Evolutionary conservation across 2,329 filamentous ascomycete species (phyloP).

Genomic region (Trichoderma sp.): DNA sequence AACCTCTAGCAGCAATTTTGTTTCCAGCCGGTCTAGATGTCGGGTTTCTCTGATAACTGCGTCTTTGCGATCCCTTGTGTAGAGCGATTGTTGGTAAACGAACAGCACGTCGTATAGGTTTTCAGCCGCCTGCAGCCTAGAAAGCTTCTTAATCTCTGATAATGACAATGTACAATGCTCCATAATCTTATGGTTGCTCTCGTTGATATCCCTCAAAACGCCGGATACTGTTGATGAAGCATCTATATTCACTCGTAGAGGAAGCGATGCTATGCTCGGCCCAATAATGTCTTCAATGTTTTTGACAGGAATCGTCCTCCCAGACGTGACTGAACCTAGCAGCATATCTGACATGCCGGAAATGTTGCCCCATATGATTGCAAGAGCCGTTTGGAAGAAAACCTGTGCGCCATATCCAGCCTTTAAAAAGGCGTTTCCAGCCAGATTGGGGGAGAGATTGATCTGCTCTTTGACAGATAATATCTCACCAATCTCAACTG

Average conservation of each 20-base stretch:
- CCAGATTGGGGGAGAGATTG: slow-evolving; percentile 29
- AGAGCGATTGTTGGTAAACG: slow-evolving; percentile 79
- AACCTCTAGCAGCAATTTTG: slow-evolving; percentile 74
- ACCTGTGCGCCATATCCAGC: slow-evolving; percentile 66
- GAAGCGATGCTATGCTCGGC: slow-evolving; percentile 77
- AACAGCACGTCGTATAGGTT: slow-evolving; percentile 77
- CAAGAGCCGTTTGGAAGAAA: slow-evolving; percentile 74
- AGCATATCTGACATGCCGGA: slow-evolving; percentile 67
- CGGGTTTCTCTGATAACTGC: slow-evolving; percentile 57
- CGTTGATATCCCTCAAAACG: slow-evolving; percentile 66
- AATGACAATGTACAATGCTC: slow-evolving; percentile 67
- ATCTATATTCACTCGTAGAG: slow-evolving; percentile 66
- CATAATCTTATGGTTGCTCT: slow-evolving; percentile 67
- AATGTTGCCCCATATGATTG: slow-evolving; percentile 68
- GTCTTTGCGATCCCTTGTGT: slow-evolving; percentile 39
- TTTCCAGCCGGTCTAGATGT: slow-evolving; percentile 74
- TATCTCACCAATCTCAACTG: slow-evolving; percentile 34
- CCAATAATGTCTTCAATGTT: slow-evolving; percentile 76
- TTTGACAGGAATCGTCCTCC: slow-evolving; percentile 71
- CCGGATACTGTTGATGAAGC: slow-evolving; percentile 58
- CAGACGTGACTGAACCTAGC: slow-evolving; percentile 81
- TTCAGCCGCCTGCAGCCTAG: slow-evolving; percentile 57
- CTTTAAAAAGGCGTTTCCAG: slow-evolving; percentile 42
- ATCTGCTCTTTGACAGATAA: slow-evolving; percentile 30
- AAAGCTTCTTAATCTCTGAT: slow-evolving; percentile 68